A percentile compares a stretch with the other conserved stretches of the same genome.
These are phyloP conservation scores for Warburgia ugandensis DNA, from an alignment of 164 flowering plant species.

Conservation along the genomic window DNA sequence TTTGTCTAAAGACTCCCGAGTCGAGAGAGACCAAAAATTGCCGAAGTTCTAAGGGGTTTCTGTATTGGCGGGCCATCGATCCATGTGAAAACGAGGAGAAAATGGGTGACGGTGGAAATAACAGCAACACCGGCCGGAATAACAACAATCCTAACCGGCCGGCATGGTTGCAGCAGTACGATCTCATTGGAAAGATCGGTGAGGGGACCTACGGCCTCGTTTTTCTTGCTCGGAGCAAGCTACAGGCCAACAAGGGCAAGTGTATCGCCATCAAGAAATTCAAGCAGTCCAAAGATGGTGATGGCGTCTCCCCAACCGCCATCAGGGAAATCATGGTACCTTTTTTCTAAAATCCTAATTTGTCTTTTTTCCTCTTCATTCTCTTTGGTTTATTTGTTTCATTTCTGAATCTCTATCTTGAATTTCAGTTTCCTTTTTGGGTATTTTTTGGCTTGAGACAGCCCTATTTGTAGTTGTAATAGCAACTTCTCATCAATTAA, in stretches of 20 bases:
- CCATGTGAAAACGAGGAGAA: too few species aligned
- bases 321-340: conserved; percentile 97
- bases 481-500: too few species aligned
- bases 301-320: conserved; percentile 99
- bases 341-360: neutral
- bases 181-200: conserved; percentile 93
- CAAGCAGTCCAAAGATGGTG: conserved; percentile 98
- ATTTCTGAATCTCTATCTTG: too few species aligned
- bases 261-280: conserved; percentile 96
- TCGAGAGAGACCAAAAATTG: too few species aligned
- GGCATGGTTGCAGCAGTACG: conserved; percentile 96
- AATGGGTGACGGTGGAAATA: conserved; percentile 9
- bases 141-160: conserved; percentile 60
- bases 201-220: conserved; percentile 98
- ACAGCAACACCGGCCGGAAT: too few species aligned
- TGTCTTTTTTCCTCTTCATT: neutral
- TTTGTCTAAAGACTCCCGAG: too few species aligned
- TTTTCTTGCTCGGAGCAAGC: conserved; percentile 69
- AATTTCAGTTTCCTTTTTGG: too few species aligned
- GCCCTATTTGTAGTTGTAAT: too few species aligned
- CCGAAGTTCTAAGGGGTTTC: too few species aligned
- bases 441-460: too few species aligned
- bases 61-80: too few species aligned
- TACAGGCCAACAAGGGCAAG: conserved; percentile 56
- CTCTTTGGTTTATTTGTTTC: neutral